Percentiles rank a stretch among this genome's conserved stretches.
These are phyloP conservation scores for Chytriomyces sp. DNA, from an alignment of 192 early-diverging fungal genomes.

Conservation along the genomic window DNA sequence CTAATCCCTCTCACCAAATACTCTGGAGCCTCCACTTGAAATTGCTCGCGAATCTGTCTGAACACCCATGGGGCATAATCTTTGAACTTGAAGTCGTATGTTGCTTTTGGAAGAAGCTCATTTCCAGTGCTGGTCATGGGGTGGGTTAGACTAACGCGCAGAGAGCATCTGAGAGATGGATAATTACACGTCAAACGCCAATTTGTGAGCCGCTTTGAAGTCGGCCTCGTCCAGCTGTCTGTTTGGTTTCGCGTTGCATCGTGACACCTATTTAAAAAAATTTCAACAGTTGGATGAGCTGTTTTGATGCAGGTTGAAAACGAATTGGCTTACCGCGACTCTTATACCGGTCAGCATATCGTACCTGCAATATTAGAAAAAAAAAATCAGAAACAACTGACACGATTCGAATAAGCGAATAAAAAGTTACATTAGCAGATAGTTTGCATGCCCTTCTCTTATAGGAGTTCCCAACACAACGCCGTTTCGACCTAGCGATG, in stretches of 20 bases:
- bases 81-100: slow-evolving; percentile 99
- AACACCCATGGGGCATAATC: slow-evolving; percentile 99
- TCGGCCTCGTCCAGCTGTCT: slow-evolving; percentile 68
- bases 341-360: slow-evolving; percentile 97
- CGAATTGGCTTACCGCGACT: slow-evolving; percentile 67
- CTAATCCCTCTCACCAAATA: slow-evolving; percentile 75
- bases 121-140: slow-evolving; percentile 73
- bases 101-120: slow-evolving; percentile 92
- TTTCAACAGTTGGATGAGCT: no score
- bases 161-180: not conserved
- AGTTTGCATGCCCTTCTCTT: slow-evolving; percentile 92
- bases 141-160: not conserved
- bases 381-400: not conserved
- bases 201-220: slow-evolving; percentile 86
- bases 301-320: not conserved
- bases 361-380: slow-evolving; percentile 47
- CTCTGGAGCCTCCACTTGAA: slow-evolving; percentile 90
- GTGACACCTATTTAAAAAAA: slow-evolving; percentile 59
- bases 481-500: not conserved
- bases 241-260: slow-evolving; percentile 82
- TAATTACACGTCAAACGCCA: slow-evolving; percentile 90
- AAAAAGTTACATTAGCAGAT: slow-evolving; percentile 75
- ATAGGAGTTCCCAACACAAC: slow-evolving; percentile 81
- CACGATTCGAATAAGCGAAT: not conserved
- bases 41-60: slow-evolving; percentile 83